These are phyloP conservation scores for Roridomyces roridus DNA, from an alignment of 768 basidiomycete genomes.

Conservation along the genomic window DNA sequence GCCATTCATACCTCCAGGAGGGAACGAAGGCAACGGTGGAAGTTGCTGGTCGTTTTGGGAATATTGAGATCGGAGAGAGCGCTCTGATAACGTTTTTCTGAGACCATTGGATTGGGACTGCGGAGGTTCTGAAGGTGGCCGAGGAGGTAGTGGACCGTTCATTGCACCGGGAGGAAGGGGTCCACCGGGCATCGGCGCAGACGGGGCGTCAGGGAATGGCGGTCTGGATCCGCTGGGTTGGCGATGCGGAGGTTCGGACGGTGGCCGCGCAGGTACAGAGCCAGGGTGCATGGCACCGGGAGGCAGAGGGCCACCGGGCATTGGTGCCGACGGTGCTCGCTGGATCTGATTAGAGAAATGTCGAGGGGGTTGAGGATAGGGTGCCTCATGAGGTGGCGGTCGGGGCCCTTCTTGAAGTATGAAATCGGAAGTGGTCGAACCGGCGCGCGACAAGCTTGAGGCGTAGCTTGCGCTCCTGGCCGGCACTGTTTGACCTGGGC, in stretches of 20 bases:
- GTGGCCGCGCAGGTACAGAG: no score
- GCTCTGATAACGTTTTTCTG: conserved; percentile 63
- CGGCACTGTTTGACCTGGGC: conserved; percentile 43
- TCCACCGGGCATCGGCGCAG: conserved; percentile 15
- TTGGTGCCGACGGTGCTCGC: conserved; percentile 25
- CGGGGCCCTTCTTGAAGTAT: conserved; percentile 26
- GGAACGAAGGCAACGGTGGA: conserved; percentile 51
- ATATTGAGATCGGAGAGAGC: conserved; percentile 60
- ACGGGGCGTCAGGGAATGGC: conserved; percentile 1
- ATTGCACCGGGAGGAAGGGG: conserved; percentile 31
- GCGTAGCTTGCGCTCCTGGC: conserved; percentile 42
- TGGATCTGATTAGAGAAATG: conserved; percentile 20
- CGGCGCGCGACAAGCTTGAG: conserved; percentile 29
- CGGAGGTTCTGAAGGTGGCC: conserved; percentile 56
- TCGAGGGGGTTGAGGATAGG: conserved; percentile 14
- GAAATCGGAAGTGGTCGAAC: conserved; percentile 31
- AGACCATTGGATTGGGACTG: conserved; percentile 35
- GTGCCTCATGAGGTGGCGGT: background rate
- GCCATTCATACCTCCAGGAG: conserved; percentile 37
- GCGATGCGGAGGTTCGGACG: no score
- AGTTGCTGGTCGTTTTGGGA: conserved; percentile 49
- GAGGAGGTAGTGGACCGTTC: conserved; percentile 42
- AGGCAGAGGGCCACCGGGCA: conserved; percentile 25
- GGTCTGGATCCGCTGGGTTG: conserved; percentile 22
- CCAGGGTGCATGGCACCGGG: conserved; percentile 28